phyloP scores from a whole-genome alignment of 257 asterid species.

The Cinchona pubescens region DNA sequence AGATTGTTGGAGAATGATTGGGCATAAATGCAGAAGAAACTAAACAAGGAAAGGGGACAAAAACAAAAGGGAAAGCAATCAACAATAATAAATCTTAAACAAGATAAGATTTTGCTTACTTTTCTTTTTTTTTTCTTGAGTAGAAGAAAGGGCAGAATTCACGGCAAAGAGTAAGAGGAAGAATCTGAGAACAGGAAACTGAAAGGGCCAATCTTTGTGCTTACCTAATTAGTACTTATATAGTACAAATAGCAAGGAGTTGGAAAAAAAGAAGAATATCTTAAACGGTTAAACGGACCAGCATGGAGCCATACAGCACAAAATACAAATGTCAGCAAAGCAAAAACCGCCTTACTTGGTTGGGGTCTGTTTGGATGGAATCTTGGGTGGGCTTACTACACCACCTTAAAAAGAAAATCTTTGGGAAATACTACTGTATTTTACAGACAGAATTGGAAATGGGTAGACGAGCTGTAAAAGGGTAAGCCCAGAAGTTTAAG shows the following conservation, averaged over 20 bases:
- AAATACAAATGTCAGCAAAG: not conserved
- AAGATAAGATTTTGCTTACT: slow-evolving; percentile 5
- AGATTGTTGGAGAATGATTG: not conserved
- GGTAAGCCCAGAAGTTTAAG: no score
- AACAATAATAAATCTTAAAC: not conserved
- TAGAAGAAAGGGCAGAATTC: not conserved
- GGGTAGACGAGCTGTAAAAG: no score
- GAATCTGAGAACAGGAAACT: not conserved
- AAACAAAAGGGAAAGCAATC: not conserved
- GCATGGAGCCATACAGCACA: not conserved
- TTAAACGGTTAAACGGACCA: not conserved
- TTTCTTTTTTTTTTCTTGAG: not conserved
- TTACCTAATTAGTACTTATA: not conserved
- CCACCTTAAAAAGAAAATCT: no score
- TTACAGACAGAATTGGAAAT: no score
- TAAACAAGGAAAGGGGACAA: not conserved
- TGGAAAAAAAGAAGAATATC: not conserved
- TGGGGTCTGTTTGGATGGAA: not conserved
- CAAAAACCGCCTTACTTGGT: no score
- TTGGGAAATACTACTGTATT: no score
- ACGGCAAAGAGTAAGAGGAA: not conserved
- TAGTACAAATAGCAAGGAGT: not conserved
- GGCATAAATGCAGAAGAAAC: not conserved
- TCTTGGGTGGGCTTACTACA: no score
- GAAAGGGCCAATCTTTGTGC: not conserved